Evolutionary conservation across 495 filamentous ascomycete species (phyloP).

Genomic region (Neurospora tetraspora): DNA sequence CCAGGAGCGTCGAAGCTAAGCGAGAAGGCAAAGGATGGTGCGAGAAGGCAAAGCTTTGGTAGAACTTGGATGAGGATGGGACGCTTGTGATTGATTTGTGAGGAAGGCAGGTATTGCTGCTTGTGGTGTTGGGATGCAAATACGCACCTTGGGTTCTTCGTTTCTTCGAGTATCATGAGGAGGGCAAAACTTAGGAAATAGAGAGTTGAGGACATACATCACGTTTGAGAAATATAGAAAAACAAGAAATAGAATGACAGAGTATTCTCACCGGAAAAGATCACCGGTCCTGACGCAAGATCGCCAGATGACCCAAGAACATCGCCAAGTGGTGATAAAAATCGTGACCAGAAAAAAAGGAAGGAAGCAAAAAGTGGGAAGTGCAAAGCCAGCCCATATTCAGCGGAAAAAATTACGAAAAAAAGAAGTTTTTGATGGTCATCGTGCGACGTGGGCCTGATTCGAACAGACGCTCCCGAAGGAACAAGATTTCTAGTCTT

Average conservation of each 20-base stretch:
- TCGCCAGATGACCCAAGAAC: background rate
- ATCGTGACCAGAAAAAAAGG: too few relatives aligned
- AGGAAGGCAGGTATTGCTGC: background rate
- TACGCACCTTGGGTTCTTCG: background rate
- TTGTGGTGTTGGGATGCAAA: background rate
- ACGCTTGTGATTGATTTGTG: background rate
- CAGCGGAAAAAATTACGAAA: background rate
- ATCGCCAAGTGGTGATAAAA: background rate
- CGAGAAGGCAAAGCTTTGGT: background rate
- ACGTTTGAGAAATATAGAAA: background rate
- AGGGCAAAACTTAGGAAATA: background rate
- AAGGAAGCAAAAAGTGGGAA: background rate
- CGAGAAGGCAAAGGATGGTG: background rate
- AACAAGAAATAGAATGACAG: background rate
- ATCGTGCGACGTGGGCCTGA: background rate
- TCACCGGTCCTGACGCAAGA: background rate
- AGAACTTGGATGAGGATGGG: background rate
- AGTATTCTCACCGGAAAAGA: background rate
- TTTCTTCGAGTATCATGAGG: background rate
- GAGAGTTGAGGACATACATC: background rate
- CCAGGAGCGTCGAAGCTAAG: background rate
- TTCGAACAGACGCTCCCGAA: background rate
- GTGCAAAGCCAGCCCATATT: background rate
- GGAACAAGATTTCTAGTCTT: background rate
- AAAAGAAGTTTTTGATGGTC: background rate